A percentile compares a stretch with the other conserved stretches of the same genome.
Conservation (phyloP, 129 eudicot species). For the Centella asiatica region DNA sequence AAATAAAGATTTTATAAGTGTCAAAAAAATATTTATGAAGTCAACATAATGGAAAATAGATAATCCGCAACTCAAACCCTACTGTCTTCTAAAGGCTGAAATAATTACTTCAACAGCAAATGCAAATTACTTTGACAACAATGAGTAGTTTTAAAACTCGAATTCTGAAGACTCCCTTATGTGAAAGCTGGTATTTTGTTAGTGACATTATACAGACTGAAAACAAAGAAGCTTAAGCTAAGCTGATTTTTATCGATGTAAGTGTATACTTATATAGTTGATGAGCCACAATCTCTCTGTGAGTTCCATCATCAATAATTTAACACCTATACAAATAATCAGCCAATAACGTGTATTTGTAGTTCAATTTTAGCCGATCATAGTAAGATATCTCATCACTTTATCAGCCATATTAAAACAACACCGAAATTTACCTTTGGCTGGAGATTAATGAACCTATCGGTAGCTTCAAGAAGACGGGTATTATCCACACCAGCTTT, state of each 20-base stretch:
- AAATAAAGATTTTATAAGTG: not conserved
- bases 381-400: not conserved
- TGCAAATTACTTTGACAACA: not conserved
- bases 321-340: not conserved
- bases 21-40: not conserved
- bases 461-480: conserved; percentile 86
- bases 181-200: too few species aligned
- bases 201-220: too few species aligned
- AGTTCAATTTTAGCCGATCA: too few species aligned
- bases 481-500: conserved; percentile 92
- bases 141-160: not conserved
- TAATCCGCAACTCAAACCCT: not conserved
- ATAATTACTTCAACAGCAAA: not conserved
- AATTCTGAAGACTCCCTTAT: too few species aligned
- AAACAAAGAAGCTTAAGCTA: too few species aligned
- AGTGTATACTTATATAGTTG: too few species aligned
- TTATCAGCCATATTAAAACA: not conserved
- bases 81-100: not conserved
- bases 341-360: not conserved
- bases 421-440: conserved; percentile 52
- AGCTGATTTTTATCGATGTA: too few species aligned
- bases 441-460: conserved; percentile 75
- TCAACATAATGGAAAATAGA: not conserved
- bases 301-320: not conserved
- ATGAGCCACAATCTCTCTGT: too few species aligned